Evolutionary conservation across 106 monocot species (phyloP), one percentile per base, ranked within the genome.

Genomic region (Allium sativum): DNA sequence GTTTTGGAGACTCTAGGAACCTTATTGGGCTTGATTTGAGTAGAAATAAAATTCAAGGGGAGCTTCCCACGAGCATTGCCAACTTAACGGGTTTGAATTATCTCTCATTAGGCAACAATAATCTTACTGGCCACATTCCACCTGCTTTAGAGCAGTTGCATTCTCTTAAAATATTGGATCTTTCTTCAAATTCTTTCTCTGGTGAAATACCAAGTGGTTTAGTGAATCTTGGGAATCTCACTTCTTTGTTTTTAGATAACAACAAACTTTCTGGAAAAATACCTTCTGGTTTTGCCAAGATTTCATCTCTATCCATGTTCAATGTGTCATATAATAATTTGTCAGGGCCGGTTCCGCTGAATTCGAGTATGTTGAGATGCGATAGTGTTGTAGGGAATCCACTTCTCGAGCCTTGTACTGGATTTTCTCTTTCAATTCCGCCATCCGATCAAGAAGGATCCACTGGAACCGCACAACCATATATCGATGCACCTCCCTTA

Each of bases 271-370:
- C 89, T 17, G 93, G 93, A 53, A 65, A 73, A 45, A 83, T 93
- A 46, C 93, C 89, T 46, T 65, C 75, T 18, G 65, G 50, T 21
- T 72, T 90, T 53, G 62, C 75, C 44, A 78, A 73, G 41, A 56
- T 65, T 18, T 64, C 76, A 40, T 80, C 82, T 10, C 82, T 88
- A 45, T 72, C 65, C 13, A 22, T 54, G 19, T 93, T 93, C 61
- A 88, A 93, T 73, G 82, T 89, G 48, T 93, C 93, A 53, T 89
- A 76, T 69, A 93, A 93, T 66, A 93, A 93, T 74, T 82, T 93
- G 46, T 93, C 93, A 42, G 93, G 85, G 16, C 68, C 82, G 15
- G 53, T 89, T 21, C 93, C 89, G 18, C 48, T 67, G 19, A 85
- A 82, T 66, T 57, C 73, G 21, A 68, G 69, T 42, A 70, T 61